A percentile compares a stretch with the other conserved stretches of the same genome.
Conservation (phyloP, 306 rosid species). For the Medicago ruthenica region DNA sequence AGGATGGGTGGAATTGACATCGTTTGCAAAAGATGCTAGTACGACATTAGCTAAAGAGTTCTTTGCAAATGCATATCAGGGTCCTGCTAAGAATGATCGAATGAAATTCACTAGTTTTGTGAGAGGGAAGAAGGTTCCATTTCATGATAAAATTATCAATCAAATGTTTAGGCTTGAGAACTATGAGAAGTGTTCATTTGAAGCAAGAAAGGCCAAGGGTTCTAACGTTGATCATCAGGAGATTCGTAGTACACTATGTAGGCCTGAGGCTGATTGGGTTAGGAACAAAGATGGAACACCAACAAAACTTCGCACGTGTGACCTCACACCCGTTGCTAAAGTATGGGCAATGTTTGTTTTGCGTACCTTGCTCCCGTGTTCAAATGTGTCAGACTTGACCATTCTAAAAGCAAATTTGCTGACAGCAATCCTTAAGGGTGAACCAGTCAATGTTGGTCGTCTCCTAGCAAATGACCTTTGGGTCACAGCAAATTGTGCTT, state of each 20-base stretch:
- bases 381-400: not conserved
- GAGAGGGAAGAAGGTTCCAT: no score
- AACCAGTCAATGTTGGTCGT: not conserved
- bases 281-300: not conserved
- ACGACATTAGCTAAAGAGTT: no score
- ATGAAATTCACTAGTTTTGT: no score
- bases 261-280: not conserved
- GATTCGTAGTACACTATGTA: not conserved
- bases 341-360: not conserved
- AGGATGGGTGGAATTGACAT: no score
- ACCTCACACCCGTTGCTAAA: not conserved
- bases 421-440: not conserved
- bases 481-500: not conserved
- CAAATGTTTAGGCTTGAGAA: no score
- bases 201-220: no score
- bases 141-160: no score
- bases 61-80: no score
- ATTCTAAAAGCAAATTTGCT: not conserved
- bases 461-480: not conserved
- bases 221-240: no score
- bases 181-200: no score
- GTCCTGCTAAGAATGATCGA: no score
- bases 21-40: no score
- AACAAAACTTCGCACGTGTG: not conserved
- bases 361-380: not conserved